Evolutionary conservation across 208 protist genomes (phyloP), one percentile per base, ranked within the genome.

Genomic region (Trichomonas tenax): DNA sequence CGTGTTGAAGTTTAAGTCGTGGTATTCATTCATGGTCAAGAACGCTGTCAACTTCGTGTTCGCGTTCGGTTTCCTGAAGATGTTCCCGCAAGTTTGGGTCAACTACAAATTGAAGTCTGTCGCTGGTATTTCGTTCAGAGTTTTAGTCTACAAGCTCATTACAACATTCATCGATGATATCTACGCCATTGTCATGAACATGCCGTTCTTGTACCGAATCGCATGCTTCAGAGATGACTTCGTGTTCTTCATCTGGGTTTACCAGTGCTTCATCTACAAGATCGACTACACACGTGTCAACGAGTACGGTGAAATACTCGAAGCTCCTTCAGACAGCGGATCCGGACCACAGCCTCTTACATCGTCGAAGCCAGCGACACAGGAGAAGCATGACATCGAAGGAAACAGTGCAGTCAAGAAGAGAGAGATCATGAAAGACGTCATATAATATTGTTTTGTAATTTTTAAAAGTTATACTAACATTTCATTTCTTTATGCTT

Each of bases 161-260:
- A 36, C 46, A 0, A 96, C 93, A 41, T 96, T 96, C 40, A 81
- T 96, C 72, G 93, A 96, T 82, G 93, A 96, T 82, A 23, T 96
- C 3, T 82, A 82, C 26, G 21, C 93, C 0, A 41, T 96, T 46
- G 46, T 96, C 11, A 45, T 40, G 63, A 34, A 96, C 15, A 51
- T 96, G 49, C 93, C 93, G 23, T 23, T 96, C 38, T 17, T 96
- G 0, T 81, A 96, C 36, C 81, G 34, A 45, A 82, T 96, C 17
- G 49, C 93, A n/a, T 96, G 93, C 40, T 96, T 96, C 63, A 63
- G 93, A 96, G 93, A 96, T 96, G 93, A 96, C 40, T 34, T 96
- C 9, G 93, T 96, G 0, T 96, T 96, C 40, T 45, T 96, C 41
- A 38, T 96, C 34, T 96, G 46, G 46, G 11, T 96, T 31, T 41